Conservation (phyloP, 2,329 filamentous ascomycete genomes). For the Ophiosphaerella korrae region DNA sequence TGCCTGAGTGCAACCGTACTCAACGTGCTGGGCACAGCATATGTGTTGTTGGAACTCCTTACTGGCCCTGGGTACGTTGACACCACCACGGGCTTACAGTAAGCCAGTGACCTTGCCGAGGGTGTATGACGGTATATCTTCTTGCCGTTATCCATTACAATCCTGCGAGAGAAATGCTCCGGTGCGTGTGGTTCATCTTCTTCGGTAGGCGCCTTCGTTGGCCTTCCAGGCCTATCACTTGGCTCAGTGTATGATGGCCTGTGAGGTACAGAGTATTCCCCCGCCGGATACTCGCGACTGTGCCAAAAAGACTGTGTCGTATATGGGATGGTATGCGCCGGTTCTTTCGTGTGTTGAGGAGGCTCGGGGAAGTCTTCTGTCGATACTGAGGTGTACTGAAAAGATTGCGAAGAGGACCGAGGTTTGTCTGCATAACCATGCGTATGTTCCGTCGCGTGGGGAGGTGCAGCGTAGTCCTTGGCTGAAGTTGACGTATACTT, state of each 20-base stretch:
- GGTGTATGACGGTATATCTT: not conserved
- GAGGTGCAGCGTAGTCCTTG: no score
- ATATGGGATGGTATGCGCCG: no score
- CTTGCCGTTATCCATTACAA: not conserved
- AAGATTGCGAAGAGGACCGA: not conserved
- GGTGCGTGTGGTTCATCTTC: not conserved
- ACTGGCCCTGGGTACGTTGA: constrained; percentile 2
- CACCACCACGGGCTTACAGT: constrained; percentile 10
- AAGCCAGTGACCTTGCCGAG: not conserved
- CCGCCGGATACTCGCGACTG: no score
- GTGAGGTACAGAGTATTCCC: not conserved
- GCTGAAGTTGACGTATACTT: no score
- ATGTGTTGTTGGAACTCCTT: not conserved
- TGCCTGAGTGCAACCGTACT: constrained; percentile 8
- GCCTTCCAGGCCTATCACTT: not conserved
- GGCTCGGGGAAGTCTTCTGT: not conserved
- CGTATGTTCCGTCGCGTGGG: no score
- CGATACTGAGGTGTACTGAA: not conserved
- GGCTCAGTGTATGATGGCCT: not conserved
- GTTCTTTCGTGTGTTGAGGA: no score
- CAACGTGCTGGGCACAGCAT: not conserved
- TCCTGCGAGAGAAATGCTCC: not conserved
- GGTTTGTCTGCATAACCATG: no score
- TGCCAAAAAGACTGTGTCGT: no score
- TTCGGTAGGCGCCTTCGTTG: not conserved